These are phyloP conservation scores for Aspergillus pseudonomiae DNA, from an alignment of 2,329 filamentous ascomycete genomes.

Conservation along the genomic window DNA sequence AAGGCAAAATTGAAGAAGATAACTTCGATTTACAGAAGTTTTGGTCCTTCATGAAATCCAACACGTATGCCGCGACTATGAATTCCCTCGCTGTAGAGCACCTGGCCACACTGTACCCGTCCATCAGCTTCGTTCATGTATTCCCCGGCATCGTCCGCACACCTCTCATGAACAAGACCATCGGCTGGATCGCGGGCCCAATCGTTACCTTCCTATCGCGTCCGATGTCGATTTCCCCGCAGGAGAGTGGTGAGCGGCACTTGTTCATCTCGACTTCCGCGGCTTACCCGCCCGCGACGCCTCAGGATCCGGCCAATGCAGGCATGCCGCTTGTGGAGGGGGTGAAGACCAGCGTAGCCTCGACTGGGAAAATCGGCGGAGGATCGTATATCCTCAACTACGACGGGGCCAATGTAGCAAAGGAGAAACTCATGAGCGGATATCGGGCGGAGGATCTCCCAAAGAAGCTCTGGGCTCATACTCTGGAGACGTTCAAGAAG, in stretches of 20 bases:
- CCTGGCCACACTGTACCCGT: constrained; percentile 50
- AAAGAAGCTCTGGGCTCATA: constrained; percentile 38
- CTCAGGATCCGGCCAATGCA: constrained; percentile 8
- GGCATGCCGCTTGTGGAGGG: constrained; percentile 12
- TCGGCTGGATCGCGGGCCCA: constrained; percentile 35
- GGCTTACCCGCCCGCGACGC: constrained; percentile 29
- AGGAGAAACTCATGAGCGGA: constrained; percentile 27
- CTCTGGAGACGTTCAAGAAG: constrained; percentile 25
- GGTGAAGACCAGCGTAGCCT: constrained; percentile 20
- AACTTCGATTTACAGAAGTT: constrained; percentile 39
- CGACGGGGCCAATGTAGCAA: constrained; percentile 23
- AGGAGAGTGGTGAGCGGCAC: constrained; percentile 52
- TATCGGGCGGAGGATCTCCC: constrained; percentile 32
- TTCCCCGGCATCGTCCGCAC: constrained; percentile 54
- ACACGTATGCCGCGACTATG: constrained; percentile 49
- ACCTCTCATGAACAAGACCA: constrained; percentile 34
- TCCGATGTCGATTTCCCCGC: constrained; percentile 21
- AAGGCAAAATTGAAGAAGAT: constrained; percentile 56
- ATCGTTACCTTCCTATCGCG: constrained; percentile 11
- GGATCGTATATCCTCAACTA: constrained; percentile 34
- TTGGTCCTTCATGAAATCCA: constrained; percentile 32
- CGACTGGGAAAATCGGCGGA: constrained; percentile 32
- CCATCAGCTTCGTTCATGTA: constrained; percentile 52
- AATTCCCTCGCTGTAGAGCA: constrained; percentile 54
- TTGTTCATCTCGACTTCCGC: constrained; percentile 45